Percentiles rank a stretch among this genome's conserved stretches.
Conservation (phyloP, 352 stramenopile species). For the Globisporangium nodosum region DNA sequence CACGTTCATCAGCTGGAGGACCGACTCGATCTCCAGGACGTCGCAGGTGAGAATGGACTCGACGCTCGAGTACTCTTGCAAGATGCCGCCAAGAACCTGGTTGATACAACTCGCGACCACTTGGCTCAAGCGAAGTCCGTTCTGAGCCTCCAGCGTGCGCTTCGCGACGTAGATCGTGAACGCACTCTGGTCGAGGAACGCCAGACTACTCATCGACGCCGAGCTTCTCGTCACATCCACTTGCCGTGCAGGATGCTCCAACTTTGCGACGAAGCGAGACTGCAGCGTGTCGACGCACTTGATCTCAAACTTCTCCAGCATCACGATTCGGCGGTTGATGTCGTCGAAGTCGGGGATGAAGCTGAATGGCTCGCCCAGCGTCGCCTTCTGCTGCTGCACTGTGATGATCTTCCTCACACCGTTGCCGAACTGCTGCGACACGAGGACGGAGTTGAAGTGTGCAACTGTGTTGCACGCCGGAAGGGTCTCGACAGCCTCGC, state of each 20-base stretch:
- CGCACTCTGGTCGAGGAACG: slow-evolving; percentile 40
- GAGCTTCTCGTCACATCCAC: slow-evolving; percentile 63
- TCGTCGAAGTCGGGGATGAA: slow-evolving; percentile 56
- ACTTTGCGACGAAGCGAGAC: slow-evolving; percentile 59
- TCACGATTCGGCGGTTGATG: slow-evolving; percentile 53
- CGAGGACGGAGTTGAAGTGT: slow-evolving; percentile 47
- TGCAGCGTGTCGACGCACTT: slow-evolving; percentile 40
- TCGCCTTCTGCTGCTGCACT: slow-evolving; percentile 53
- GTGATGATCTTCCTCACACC: slow-evolving; percentile 65
- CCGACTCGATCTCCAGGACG: slow-evolving; percentile 33
- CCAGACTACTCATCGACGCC: slow-evolving; percentile 38
- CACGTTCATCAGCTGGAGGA: slow-evolving; percentile 56
- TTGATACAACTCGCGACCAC: slow-evolving; percentile 67
- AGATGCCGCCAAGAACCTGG: slow-evolving; percentile 48
- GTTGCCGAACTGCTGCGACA: slow-evolving; percentile 46
- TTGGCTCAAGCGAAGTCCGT: slow-evolving; percentile 40
- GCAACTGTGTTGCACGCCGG: slow-evolving; percentile 24
- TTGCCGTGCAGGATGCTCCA: slow-evolving; percentile 36
- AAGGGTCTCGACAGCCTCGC: slow-evolving; percentile 6
- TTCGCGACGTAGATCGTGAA: slow-evolving; percentile 51
- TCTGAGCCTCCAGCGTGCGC: slow-evolving; percentile 23
- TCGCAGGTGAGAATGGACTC: slow-evolving; percentile 65
- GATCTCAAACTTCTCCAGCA: slow-evolving; percentile 38
- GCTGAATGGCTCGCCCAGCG: slow-evolving; percentile 31
- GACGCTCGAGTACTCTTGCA: slow-evolving; percentile 58